phyloP scores from a whole-genome alignment of 1,284 basidiomycete species.

The Rhodotorula sp. region DNA sequence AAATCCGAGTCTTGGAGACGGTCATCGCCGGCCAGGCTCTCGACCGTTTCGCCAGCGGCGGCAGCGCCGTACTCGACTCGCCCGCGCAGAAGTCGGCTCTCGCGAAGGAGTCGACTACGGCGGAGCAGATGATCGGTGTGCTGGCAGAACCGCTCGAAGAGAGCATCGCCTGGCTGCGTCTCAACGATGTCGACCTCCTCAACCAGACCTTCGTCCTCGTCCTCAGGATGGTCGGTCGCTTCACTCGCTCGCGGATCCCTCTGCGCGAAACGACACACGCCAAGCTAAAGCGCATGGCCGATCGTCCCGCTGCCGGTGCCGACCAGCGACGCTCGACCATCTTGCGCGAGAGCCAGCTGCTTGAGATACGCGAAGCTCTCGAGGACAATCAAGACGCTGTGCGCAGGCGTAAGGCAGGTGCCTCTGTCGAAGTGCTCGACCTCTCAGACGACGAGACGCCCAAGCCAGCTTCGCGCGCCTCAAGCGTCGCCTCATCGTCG shows the following conservation, averaged over 20 bases:
- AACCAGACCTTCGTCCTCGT: slow-evolving; percentile 39
- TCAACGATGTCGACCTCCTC: slow-evolving; percentile 62
- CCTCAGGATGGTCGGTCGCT: slow-evolving; percentile 40
- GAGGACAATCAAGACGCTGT: slow-evolving; percentile 18
- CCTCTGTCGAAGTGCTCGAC: slow-evolving; percentile 11
- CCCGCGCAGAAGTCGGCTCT: slow-evolving; percentile 42
- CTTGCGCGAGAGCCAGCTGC: slow-evolving; percentile 64
- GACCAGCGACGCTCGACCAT: slow-evolving; percentile 30
- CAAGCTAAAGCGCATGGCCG: slow-evolving; percentile 31
- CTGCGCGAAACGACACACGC: slow-evolving; percentile 25
- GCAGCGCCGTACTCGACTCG: slow-evolving; percentile 28
- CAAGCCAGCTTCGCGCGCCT: background rate
- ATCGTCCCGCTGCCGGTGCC: slow-evolving; percentile 9
- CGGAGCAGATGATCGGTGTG: slow-evolving; percentile 70
- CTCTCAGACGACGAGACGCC: slow-evolving; percentile 26
- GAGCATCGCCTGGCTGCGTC: slow-evolving; percentile 75
- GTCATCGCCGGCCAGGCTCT: slow-evolving; percentile 56
- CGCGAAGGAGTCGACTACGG: slow-evolving; percentile 49
- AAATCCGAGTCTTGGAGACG: slow-evolving; percentile 72
- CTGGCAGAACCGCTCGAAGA: slow-evolving; percentile 74
- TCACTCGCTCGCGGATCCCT: slow-evolving; percentile 36
- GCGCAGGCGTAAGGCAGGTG: slow-evolving; percentile 15
- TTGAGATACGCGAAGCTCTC: slow-evolving; percentile 72
- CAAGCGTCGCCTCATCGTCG: background rate
- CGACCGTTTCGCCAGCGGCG: slow-evolving; percentile 34